Evolutionary conservation across 2,329 filamentous ascomycete genomes (phyloP).

Genomic region (Metarhizium humberi): DNA sequence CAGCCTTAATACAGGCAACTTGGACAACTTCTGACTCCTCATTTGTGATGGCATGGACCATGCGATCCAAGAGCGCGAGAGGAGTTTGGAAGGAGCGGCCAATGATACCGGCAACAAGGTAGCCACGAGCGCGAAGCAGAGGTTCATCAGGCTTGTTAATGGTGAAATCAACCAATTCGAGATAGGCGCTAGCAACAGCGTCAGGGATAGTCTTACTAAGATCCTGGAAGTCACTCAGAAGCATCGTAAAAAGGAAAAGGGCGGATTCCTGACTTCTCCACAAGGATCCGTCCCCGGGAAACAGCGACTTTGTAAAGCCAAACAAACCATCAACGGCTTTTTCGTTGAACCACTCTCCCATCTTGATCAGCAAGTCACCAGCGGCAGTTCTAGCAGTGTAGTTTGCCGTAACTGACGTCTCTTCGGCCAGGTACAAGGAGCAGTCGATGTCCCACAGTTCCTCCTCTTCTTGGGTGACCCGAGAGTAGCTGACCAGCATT

Average conservation of each 20-base stretch:
- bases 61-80: constrained; percentile 57
- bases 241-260: constrained; percentile 75
- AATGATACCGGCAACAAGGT: constrained; percentile 73
- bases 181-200: constrained; percentile 62
- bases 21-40: constrained; percentile 84
- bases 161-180: constrained; percentile 71
- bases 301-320: constrained; percentile 65
- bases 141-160: constrained; percentile 61
- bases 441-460: constrained; percentile 95
- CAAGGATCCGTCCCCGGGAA: constrained; percentile 40
- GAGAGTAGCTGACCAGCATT: constrained; percentile 74
- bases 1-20: constrained; percentile 79
- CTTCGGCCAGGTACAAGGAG: constrained; percentile 89
- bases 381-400: constrained; percentile 92
- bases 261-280: constrained; percentile 68
- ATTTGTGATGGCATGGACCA: constrained; percentile 63
- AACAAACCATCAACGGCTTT: constrained; percentile 72
- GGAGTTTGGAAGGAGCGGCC: constrained; percentile 59
- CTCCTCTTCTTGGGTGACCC: constrained; percentile 88
- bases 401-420: constrained; percentile 89
- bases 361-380: constrained; percentile 83
- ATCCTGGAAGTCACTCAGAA: constrained; percentile 76
- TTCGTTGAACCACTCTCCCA: constrained; percentile 79
- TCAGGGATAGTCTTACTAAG: constrained; percentile 60
- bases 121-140: constrained; percentile 78